These are phyloP conservation scores for Vachellia pachyceras DNA, from an alignment of 306 rosid species.

Conservation along the genomic window DNA sequence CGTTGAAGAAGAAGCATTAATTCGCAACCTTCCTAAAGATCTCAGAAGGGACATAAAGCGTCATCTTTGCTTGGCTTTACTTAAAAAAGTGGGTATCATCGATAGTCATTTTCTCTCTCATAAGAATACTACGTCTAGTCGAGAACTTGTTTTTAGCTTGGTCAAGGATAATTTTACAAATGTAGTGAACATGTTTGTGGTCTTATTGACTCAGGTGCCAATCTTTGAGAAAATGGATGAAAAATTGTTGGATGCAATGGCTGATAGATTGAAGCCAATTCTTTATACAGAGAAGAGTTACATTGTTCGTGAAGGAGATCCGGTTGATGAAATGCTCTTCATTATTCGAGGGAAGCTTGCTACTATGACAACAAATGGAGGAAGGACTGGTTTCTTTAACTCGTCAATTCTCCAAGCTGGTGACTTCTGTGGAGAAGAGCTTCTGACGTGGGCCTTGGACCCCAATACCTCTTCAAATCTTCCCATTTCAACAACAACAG, in stretches of 20 bases:
- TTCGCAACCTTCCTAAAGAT: constrained; percentile 85
- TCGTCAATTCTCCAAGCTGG: constrained; percentile 65
- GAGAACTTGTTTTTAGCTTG: neutral
- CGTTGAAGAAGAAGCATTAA: constrained; percentile 72
- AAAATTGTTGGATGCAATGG: constrained; percentile 74
- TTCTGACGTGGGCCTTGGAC: constrained; percentile 92
- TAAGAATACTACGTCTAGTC: neutral
- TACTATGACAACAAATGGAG: constrained; percentile 69
- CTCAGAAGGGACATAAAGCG: constrained; percentile 85
- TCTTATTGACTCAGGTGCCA: constrained; percentile 60
- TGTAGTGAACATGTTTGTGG: neutral
- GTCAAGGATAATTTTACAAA: neutral
- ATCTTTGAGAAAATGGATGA: constrained; percentile 70
- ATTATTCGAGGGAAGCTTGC: constrained; percentile 73
- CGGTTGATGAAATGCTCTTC: constrained; percentile 90
- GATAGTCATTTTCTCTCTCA: neutral
- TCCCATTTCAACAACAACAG: constrained; percentile 82
- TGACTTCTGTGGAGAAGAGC: constrained; percentile 96
- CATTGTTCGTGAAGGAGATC: constrained; percentile 85
- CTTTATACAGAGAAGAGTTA: constrained; percentile 69
- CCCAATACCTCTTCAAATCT: constrained; percentile 61
- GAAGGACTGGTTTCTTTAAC: constrained; percentile 77
- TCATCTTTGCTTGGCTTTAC: constrained; percentile 77
- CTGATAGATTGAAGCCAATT: constrained; percentile 78
- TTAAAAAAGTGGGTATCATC: constrained; percentile 62